Base-by-base conservation (phyloP, 2,329 filamentous ascomycete genomes). In the Ceratocystis lukuohia region DNA sequence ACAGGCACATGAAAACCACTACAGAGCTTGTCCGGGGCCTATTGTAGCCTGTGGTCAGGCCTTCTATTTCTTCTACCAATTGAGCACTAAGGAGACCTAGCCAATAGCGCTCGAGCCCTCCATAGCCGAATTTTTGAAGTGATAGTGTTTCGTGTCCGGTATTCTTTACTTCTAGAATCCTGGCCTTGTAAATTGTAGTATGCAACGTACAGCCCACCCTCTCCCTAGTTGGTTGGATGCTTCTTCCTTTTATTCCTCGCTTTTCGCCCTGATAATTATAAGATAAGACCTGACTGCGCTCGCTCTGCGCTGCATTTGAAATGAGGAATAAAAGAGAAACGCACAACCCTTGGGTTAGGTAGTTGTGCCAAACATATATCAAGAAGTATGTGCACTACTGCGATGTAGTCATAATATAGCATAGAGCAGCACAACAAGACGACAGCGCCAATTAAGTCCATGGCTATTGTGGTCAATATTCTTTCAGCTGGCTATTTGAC, bases 161-260 rank as follows among this genome's bases (percentile, higher is more conserved):
- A 6, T 59, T 59, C 53, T 33, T 37, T 59, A 25, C 53, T 59
- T 59, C 53, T 59, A 59, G 53, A 59, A 59, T n/a, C 17, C 53
- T 2, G 25, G 7, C 48, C 20, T 25, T 53, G 48, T 15, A 25
- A 28, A 41, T 41, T 53, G 15, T 53, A 48, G 45, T 6, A 20
- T 48, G 5, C 15, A n/a, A 48, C 8, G 15, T 48, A 48, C 45
- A 53, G 10, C n/a, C 8, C 46, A 17, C 6, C 20, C 28, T 45
- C 45, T 28, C 25, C 41, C 45, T 50, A 20, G 22, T 56, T 61
- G 41, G 37, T 25, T 37, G 41, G 64, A 41, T 53, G 44, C 7
- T 63, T 50, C 3, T 37, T 37, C 6, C 25, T 37, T 37, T 59
- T 30, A 25, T 37, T 59, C 33, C 10, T 41, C 37, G 12, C 10